Evolutionary conservation across 2,329 filamentous ascomycete species (phyloP).

Genomic region (Apiospora rasikravindrae): DNA sequence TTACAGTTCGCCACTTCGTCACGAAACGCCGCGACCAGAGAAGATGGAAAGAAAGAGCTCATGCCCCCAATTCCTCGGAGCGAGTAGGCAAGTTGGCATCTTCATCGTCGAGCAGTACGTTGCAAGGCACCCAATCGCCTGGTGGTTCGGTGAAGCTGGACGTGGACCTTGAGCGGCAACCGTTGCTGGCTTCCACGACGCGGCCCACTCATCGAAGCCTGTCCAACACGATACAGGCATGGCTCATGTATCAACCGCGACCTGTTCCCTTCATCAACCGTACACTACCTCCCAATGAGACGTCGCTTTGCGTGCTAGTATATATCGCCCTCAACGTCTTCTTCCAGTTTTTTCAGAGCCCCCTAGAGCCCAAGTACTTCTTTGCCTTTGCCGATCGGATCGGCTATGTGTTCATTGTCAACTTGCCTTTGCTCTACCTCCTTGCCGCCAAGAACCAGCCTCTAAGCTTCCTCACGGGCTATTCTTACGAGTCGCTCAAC

Average conservation of each 20-base stretch:
- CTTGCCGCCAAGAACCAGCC: constrained; percentile 72
- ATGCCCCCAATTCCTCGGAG: constrained; percentile 1
- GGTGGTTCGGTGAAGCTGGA: constrained; percentile 31
- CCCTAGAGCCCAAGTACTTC: constrained; percentile 52
- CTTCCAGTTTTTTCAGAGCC: constrained; percentile 59
- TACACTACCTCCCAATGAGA: constrained; percentile 60
- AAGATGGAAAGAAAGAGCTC: constrained; percentile 17
- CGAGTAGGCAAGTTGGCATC: constrained; percentile 27
- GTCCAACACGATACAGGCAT: constrained; percentile 21
- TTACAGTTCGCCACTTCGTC: constrained; percentile 37
- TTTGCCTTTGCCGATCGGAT: constrained; percentile 65
- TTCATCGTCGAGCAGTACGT: constrained; percentile 43
- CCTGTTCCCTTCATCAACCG: constrained; percentile 63
- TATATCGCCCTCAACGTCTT: constrained; percentile 63
- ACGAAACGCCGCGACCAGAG: constrained; percentile 3
- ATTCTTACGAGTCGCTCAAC: constrained; percentile 70
- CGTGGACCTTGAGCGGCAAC: constrained; percentile 42
- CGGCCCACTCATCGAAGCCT: background rate
- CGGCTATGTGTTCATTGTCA: constrained; percentile 56
- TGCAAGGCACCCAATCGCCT: constrained; percentile 35
- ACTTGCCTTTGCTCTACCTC: constrained; percentile 62
- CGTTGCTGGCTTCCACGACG: constrained; percentile 34
- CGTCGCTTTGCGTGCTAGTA: constrained; percentile 54
- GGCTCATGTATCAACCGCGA: constrained; percentile 61
- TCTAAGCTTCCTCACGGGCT: constrained; percentile 62